A percentile compares a stretch with the other conserved stretches of the same genome.
Conservation (phyloP, 1,139 yeast genomes). For the Nakaseomyces uthaithaninus region DNA sequence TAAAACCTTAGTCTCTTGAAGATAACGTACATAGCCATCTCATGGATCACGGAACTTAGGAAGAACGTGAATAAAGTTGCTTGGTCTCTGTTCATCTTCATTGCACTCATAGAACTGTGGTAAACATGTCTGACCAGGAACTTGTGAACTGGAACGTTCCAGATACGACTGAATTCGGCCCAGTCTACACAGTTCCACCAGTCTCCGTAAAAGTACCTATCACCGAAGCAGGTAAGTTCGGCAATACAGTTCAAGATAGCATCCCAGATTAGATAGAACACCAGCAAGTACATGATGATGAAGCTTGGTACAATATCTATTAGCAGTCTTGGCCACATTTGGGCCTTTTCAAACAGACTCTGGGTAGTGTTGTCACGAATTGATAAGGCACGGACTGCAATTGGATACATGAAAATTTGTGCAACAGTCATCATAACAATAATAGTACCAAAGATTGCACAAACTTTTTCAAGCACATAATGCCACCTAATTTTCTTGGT, state of each 20-base stretch:
- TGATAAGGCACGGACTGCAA: conserved; percentile 51
- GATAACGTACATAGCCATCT: conserved; percentile 82
- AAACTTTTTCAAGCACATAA: conserved; percentile 60
- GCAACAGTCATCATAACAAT: conserved; percentile 76
- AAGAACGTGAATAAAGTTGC: conserved; percentile 81
- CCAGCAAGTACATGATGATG: conserved; percentile 61
- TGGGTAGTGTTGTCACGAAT: conserved; percentile 42
- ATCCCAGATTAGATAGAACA: conserved; percentile 91
- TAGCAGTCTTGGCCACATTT: conserved; percentile 51
- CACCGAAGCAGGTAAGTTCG: conserved; percentile 78
- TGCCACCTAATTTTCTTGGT: conserved; percentile 59
- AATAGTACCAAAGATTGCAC: conserved; percentile 82
- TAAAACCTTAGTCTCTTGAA: conserved; percentile 77
- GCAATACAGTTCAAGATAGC: conserved; percentile 83
- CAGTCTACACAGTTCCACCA: conserved; percentile 98
- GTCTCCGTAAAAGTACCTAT: conserved; percentile 85
- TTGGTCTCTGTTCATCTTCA: conserved; percentile 51
- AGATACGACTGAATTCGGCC: conserved; percentile 87
- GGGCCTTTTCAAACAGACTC: conserved; percentile 35
- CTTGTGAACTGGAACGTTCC: conserved; percentile 95
- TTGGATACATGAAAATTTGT: conserved; percentile 69
- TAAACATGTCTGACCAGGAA: conserved; percentile 88
- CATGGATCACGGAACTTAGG: conserved; percentile 78
- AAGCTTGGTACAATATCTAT: conserved; percentile 78
- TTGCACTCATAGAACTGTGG: conserved; percentile 77